Percentiles rank a stretch among this genome's conserved stretches.
Evolutionary conservation across 768 basidiomycete species (phyloP).

Genomic region (Ephemerocybe angulata): DNA sequence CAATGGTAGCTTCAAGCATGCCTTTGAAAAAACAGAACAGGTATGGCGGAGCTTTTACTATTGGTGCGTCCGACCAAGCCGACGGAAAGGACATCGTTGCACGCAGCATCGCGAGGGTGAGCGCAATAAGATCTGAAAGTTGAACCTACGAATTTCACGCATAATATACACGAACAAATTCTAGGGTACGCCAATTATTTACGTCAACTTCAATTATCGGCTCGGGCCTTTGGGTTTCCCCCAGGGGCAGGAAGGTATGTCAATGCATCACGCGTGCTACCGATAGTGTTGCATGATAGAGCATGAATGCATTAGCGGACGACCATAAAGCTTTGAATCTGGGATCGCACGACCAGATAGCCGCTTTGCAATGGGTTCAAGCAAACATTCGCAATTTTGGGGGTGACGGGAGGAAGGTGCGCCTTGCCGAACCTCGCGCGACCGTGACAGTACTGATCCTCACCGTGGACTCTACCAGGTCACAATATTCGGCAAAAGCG

Average conservation of each 20-base stretch:
- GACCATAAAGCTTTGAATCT: slow-evolving; percentile 39
- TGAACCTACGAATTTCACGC: not conserved
- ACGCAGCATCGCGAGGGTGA: slow-evolving; percentile 32
- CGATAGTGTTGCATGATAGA: too few species aligned
- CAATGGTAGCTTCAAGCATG: too few species aligned
- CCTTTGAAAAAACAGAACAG: too few species aligned
- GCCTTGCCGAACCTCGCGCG: not conserved
- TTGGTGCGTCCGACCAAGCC: slow-evolving; percentile 24
- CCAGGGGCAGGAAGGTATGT: slow-evolving; percentile 36
- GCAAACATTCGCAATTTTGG: slow-evolving; percentile 57
- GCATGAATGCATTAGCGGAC: slow-evolving; percentile 23
- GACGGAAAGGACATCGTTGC: slow-evolving; percentile 33
- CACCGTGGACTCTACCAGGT: slow-evolving; percentile 26
- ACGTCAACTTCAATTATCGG: slow-evolving; percentile 38
- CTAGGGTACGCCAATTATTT: slow-evolving; percentile 42
- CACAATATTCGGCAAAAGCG: slow-evolving; percentile 52
- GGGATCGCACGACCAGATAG: slow-evolving; percentile 43
- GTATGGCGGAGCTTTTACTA: slow-evolving; percentile 31
- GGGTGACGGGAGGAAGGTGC: slow-evolving; percentile 40
- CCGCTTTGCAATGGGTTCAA: slow-evolving; percentile 54
- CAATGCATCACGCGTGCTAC: too few species aligned
- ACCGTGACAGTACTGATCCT: not conserved
- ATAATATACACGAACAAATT: not conserved
- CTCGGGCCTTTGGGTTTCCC: slow-evolving; percentile 46
- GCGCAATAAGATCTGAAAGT: too few species aligned